Evolutionary conservation across 768 basidiomycete species (phyloP), one percentile per base, ranked within the genome.

Genomic region (Lactarius sanguifluus): DNA sequence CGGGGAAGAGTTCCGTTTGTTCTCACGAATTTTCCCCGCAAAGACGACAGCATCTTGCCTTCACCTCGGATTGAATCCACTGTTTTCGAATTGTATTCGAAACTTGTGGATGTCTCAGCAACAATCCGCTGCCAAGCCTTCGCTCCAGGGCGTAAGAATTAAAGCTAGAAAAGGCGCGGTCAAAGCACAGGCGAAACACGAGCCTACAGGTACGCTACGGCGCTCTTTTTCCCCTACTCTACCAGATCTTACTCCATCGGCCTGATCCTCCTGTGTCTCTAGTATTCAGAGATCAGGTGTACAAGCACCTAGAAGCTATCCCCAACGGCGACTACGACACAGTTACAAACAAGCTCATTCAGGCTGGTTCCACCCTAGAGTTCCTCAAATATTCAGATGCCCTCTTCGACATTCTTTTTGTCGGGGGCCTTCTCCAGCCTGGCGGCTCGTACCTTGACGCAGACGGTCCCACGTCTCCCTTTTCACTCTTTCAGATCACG

Each of bases 301-400:
- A 89, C 78, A 94, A 94, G 78, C 88, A 94, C 72, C 85, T 96
- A 56, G 92, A 94, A 81, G 88, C 91, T 34, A 88, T 93, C 57
- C 83, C 85, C 28, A 82, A 83, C 64, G 84, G 82, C 76, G 93
- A 95, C 74, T 95, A 94, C 76, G 94, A 96, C 71, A 81, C 85
- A 15, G 88, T 90, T 76, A 78, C 88, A 55, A 83, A 86, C 73
- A 94, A 94, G 79, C 86, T 99, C 73, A 85, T 94, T 72, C 90
- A 91, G 77, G 95, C 96, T 64, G 96, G 96, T 52, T 87, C 90
- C 30, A 89, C 92, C 58, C 90, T 99, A 77, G 97, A 99, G 79
- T 90, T 87, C 74, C 87, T 96, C 78, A 97, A 97, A 81, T 98
- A 98, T 88, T 92, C 94, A 79, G 95, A 97, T 73, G 85, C 90